Evolutionary conservation across 1,139 yeast genomes (phyloP).

Genomic region (Arxiozyma bovina): DNA sequence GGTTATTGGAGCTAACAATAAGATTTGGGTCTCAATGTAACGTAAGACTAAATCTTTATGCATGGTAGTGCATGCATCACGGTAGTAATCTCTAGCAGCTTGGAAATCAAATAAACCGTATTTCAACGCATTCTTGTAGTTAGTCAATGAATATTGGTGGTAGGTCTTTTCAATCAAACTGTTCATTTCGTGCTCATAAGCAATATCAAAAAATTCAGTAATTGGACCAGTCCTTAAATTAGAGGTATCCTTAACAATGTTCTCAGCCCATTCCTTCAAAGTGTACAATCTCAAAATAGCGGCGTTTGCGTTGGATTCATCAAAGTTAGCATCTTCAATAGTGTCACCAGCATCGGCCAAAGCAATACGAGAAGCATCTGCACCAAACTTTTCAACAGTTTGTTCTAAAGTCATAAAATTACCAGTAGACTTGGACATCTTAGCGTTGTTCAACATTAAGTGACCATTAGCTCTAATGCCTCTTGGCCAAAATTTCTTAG

Average conservation of each 20-base stretch:
- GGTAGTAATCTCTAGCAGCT: conserved; percentile 89
- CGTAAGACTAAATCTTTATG: conserved; percentile 72
- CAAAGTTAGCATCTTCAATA: conserved; percentile 96
- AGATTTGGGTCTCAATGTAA: conserved; percentile 78
- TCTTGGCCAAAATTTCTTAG: conserved; percentile 82
- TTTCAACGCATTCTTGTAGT: conserved; percentile 84
- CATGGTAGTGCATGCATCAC: conserved; percentile 70
- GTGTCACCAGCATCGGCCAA: conserved; percentile 98
- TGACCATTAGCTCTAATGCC: conserved; percentile 96
- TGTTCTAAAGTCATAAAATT: conserved; percentile 89
- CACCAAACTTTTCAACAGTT: conserved; percentile 82
- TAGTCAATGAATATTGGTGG: conserved; percentile 59
- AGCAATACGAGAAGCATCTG: conserved; percentile 96
- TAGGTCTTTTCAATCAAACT: conserved; percentile 63
- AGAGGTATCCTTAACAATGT: conserved; percentile 44
- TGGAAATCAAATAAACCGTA: conserved; percentile 89
- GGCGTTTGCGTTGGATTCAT: conserved; percentile 93
- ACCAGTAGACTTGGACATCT: conserved; percentile 98
- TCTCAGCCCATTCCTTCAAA: conserved; percentile 93
- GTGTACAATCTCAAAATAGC: conserved; percentile 90
- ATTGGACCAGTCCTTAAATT: conserved; percentile 60
- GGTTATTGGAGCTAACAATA: conserved; percentile 83
- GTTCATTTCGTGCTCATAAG: conserved; percentile 93
- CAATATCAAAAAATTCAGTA: conserved; percentile 67
- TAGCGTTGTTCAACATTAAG: conserved; percentile 86